A percentile compares a stretch with the other conserved stretches of the same genome.
These are phyloP conservation scores for Penicillium dipodomyicola DNA, from an alignment of 495 filamentous ascomycete genomes.

Conservation along the genomic window DNA sequence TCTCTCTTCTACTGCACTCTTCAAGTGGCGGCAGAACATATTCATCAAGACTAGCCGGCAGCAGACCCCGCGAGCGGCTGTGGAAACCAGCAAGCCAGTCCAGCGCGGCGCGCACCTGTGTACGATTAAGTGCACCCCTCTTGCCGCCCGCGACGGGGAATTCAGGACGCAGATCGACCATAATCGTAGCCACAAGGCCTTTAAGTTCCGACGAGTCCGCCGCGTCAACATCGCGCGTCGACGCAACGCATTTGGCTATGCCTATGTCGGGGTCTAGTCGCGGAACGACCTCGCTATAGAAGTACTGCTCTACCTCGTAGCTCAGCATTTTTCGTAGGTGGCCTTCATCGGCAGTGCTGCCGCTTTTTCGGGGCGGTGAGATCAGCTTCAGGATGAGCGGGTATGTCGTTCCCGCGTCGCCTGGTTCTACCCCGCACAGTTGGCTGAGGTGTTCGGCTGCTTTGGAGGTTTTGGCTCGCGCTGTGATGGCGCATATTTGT, in stretches of 20 bases:
- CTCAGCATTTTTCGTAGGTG: constrained; percentile 42
- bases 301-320: constrained; percentile 39
- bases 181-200: constrained; percentile 35
- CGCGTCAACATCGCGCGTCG: constrained; percentile 25
- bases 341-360: constrained; percentile 30
- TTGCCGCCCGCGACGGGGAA: constrained; percentile 34
- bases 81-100: constrained; percentile 39
- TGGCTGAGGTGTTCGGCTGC: constrained; percentile 26
- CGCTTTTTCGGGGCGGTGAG: constrained; percentile 27
- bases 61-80: constrained; percentile 23
- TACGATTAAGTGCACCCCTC: constrained; percentile 22
- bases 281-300: constrained; percentile 36
- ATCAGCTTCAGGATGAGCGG: constrained; percentile 42
- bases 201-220: constrained; percentile 13
- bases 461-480: constrained; percentile 25
- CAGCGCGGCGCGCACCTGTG: constrained; percentile 31
- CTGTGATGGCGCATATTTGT: constrained; percentile 34
- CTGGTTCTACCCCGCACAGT: constrained; percentile 24
- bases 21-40: constrained; percentile 36
- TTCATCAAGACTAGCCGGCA: constrained; percentile 17
- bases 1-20: constrained; percentile 21
- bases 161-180: constrained; percentile 32
- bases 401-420: constrained; percentile 22
- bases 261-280: constrained; percentile 23
- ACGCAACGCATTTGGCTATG: constrained; percentile 36